Evolutionary conservation across 2,329 filamentous ascomycete species (phyloP).

Genomic region (Claviceps pusilla): DNA sequence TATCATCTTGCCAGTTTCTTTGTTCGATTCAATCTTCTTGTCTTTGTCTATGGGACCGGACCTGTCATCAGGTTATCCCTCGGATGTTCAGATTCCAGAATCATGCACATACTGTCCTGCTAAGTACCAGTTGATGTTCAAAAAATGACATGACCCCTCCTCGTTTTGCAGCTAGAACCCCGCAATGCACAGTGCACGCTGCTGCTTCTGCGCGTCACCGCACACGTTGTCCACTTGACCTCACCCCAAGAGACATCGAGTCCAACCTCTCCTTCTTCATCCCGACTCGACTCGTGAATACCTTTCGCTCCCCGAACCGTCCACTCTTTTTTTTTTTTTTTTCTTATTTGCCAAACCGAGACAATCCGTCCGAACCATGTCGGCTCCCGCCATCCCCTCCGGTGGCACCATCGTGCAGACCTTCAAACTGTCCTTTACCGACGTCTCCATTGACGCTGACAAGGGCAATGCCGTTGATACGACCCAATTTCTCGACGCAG

Average conservation of each 20-base stretch:
- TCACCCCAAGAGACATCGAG: background rate
- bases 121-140: too few relatives aligned
- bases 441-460: conserved; percentile 60
- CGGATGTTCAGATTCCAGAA: too few relatives aligned
- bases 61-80: too few relatives aligned
- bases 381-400: conserved; percentile 36
- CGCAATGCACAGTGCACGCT: background rate
- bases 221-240: background rate
- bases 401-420: conserved; percentile 75
- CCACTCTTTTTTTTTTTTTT: too few relatives aligned
- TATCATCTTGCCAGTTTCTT: background rate
- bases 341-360: background rate
- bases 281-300: background rate
- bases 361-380: conserved; percentile 27
- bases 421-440: conserved; percentile 67
- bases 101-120: too few relatives aligned
- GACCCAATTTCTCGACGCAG: conserved; percentile 76
- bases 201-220: background rate
- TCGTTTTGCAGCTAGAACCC: background rate
- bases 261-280: background rate
- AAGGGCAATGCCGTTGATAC: conserved; percentile 70
- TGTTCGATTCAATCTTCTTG: too few relatives aligned
- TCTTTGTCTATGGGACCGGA: too few relatives aligned
- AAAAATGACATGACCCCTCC: too few relatives aligned
- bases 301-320: background rate